Evolutionary conservation across 192 early-diverging fungal species (phyloP), one percentile per base, ranked within the genome.

Genomic region (Coemansia sp.): DNA sequence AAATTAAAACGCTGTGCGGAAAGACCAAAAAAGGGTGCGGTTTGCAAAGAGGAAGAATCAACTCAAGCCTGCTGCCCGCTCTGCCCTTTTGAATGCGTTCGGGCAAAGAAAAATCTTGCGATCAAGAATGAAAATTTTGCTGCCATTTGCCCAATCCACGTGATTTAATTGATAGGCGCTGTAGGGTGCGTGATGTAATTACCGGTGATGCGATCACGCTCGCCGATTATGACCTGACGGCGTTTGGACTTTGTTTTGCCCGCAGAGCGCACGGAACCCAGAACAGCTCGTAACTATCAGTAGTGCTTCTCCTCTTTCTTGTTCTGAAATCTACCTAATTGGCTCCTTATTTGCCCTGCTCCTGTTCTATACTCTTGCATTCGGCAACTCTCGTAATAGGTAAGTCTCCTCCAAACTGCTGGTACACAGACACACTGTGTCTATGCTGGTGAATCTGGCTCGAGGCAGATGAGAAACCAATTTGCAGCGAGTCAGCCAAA

Each of bases 171-270:
- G 24, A 22, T 22, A n/a, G 7, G 51, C 35, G 18, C 57, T 65
- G 64, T 65, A 65, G 64, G 64, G 64, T 38, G 23, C 19, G 13
- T 49, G 55, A 58, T 57, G 20, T 58, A 29, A 65, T 65, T 32
- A 37, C 35, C 0, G 3, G 11, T 22, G 38, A 54, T 54, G 13
- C 23, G 24, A 56, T 56, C 26, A 43, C 41, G 41, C 16, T 43
- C 4, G 51, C 51, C 20, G 23, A 53, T 53, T 12, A 22, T 23
- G 20, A 26, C 3, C 20, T 53, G 16, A 18, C 23, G 18, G 9
- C 22, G 18, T 52, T 19, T 52, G 50, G 23, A 5, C 50, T 52
- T 13, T 41, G 11, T 13, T 13, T 14, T 10, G 11, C 14, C 14
- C 39, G 7, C 2, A 41, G 11, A 41, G 39, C 9, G 14, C 39